phyloP scores from a whole-genome alignment of 2,329 filamentous ascomycete genomes.

The Microascus cirrosus region DNA sequence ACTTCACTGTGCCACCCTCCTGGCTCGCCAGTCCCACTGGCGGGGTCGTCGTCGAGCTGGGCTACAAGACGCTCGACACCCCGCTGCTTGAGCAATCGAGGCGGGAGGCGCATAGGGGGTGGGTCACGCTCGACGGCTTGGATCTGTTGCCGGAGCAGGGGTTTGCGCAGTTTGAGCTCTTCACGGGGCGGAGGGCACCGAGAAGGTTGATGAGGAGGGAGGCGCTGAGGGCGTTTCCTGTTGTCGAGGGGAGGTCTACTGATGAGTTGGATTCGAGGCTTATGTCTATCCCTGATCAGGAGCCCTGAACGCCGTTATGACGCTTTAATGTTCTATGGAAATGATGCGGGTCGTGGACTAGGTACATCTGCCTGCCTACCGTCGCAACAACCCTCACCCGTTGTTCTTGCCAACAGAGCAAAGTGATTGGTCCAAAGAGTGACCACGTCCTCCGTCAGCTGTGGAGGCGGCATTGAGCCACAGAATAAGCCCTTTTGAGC shows the following conservation, averaged over 20 bases:
- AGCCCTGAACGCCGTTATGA: conserved; percentile 14
- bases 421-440: too few species aligned
- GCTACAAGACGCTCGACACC: conserved; percentile 63
- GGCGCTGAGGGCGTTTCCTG: conserved; percentile 36
- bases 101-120: conserved; percentile 46
- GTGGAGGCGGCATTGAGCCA: too few species aligned
- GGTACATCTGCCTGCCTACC: too few species aligned
- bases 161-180: conserved; percentile 72
- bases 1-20: conserved; percentile 56
- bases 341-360: too few species aligned
- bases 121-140: conserved; percentile 66
- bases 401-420: too few species aligned
- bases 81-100: conserved; percentile 60
- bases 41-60: conserved; percentile 64
- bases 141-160: conserved; percentile 70
- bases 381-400: too few species aligned
- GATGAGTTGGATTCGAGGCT: conserved; percentile 27
- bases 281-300: conserved; percentile 26
- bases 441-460: too few species aligned
- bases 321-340: too few species aligned
- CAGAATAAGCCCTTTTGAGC: too few species aligned
- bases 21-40: conserved; percentile 67
- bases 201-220: conserved; percentile 59
- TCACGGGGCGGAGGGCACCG: conserved; percentile 46
- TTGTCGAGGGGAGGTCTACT: conserved; percentile 26